Conservation (phyloP, 2,329 filamentous ascomycete genomes). For the Coniochaeta sp. region DNA sequence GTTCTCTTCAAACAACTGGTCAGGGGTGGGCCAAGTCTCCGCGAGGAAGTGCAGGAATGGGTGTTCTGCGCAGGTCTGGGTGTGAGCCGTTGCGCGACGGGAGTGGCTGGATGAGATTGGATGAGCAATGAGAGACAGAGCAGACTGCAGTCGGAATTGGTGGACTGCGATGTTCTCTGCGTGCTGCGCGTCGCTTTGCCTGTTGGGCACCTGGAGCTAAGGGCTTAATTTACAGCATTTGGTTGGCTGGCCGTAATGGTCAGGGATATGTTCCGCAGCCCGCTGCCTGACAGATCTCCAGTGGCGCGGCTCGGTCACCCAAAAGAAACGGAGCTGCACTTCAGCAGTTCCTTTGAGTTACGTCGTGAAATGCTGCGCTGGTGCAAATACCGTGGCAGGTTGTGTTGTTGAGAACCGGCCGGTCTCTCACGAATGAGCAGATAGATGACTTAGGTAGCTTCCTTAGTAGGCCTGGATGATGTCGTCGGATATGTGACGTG, state of each 20-base stretch:
- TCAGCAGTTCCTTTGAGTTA: too few species aligned
- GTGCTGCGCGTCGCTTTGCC: not conserved
- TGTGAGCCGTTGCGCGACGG: not conserved
- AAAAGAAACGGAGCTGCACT: not conserved
- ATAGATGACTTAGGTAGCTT: too few species aligned
- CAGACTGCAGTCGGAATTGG: not conserved
- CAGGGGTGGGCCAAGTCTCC: not conserved
- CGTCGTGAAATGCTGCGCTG: too few species aligned
- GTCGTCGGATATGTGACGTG: too few species aligned
- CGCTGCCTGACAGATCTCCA: not conserved
- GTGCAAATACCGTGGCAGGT: too few species aligned
- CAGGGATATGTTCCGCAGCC: slow-evolving; percentile 1
- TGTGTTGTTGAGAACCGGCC: too few species aligned
- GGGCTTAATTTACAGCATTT: not conserved
- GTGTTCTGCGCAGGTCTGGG: not conserved
- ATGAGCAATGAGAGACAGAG: not conserved
- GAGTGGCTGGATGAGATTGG: not conserved
- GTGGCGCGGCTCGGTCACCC: not conserved
- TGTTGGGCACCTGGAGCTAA: slow-evolving; percentile 1
- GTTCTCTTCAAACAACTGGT: slow-evolving; percentile 1
- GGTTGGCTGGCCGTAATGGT: not conserved
- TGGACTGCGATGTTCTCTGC: not conserved
- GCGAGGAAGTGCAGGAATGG: not conserved
- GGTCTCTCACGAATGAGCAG: too few species aligned
- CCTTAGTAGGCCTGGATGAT: too few species aligned